phyloP scores from a whole-genome alignment of 257 asterid species.

The Eucommia ulmoides region DNA sequence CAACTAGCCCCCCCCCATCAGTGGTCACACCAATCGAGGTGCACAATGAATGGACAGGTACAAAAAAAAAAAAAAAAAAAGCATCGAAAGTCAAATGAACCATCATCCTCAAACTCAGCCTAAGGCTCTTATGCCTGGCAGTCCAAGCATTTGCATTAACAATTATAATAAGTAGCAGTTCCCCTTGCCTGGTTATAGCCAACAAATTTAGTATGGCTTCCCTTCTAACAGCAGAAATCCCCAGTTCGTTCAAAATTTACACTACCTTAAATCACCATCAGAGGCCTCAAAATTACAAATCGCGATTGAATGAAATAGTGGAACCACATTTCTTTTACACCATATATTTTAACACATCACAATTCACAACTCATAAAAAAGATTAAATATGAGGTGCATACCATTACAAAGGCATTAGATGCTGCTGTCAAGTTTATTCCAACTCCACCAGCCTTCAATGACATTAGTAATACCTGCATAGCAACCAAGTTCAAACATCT shows the following conservation, averaged over 20 bases:
- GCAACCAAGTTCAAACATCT: slow-evolving; percentile 1
- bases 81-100: background rate
- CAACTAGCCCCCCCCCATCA: too few relatives aligned
- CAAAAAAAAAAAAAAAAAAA: slow-evolving; percentile 3
- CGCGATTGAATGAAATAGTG: background rate
- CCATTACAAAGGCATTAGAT: slow-evolving; percentile 89
- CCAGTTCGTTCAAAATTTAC: too few relatives aligned
- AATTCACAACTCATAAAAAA: background rate
- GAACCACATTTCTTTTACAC: background rate
- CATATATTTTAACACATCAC: background rate
- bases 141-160: background rate
- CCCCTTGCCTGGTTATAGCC: too few relatives aligned
- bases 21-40: too few relatives aligned
- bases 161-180: background rate
- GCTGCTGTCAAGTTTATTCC: slow-evolving; percentile 96
- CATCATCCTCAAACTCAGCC: background rate
- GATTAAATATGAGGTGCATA: too few relatives aligned
- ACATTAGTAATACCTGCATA: slow-evolving; percentile 79
- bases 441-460: slow-evolving; percentile 97
- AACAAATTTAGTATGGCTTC: too few relatives aligned
- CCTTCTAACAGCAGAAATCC: background rate
- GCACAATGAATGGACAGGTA: too few relatives aligned
- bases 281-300: background rate
- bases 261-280: background rate
- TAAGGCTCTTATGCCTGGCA: background rate